Conservation (phyloP, 176 grass and related monocot species). For the Carex cristatella region DNA sequence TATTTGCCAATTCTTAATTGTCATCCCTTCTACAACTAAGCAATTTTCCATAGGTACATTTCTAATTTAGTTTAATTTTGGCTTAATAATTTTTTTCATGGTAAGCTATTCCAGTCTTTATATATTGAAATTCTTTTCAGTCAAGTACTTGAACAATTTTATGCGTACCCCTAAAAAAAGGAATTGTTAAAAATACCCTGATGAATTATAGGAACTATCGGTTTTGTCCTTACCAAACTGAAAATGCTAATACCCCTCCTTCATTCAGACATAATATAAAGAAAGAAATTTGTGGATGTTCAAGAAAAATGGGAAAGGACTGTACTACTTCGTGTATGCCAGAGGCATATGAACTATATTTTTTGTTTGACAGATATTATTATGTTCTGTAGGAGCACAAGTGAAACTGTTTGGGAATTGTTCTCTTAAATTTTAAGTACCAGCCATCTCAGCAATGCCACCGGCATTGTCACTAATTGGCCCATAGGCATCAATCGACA, state of each 20-base stretch:
- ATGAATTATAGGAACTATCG: neutral
- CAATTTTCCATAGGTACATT: neutral
- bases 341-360: neutral
- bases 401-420: neutral
- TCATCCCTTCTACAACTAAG: neutral
- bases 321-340: neutral
- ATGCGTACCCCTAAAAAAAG: neutral
- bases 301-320: neutral
- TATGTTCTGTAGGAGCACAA: neutral
- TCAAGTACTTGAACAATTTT: neutral
- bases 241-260: neutral
- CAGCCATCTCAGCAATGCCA: slow-evolving; percentile 79
- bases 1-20: neutral
- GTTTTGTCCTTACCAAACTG: neutral
- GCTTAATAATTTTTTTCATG: neutral
- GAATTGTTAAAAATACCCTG: neutral
- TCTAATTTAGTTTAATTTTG: neutral
- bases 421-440: slow-evolving; percentile 13
- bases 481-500: slow-evolving; percentile 66
- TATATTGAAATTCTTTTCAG: neutral
- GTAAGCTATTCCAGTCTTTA: neutral
- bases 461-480: slow-evolving; percentile 87
- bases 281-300: neutral
- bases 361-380: neutral
- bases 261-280: neutral